Base-by-base conservation (phyloP, 2,329 filamentous ascomycete genomes). In the Curvularia sp. region DNA sequence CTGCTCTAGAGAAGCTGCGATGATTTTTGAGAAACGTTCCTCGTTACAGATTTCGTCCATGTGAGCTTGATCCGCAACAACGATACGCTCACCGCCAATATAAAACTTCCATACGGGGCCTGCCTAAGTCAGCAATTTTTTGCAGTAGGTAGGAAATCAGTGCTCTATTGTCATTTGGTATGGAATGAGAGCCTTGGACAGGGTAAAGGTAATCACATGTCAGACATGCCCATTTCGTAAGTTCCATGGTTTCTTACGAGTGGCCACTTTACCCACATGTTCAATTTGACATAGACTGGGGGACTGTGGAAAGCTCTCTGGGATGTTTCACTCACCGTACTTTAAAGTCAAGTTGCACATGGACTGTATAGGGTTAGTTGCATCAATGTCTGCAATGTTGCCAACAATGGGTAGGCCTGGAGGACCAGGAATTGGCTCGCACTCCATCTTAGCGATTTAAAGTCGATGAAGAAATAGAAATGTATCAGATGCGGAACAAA, bases 321-420 rank as follows among this genome's bases (percentile, higher is more conserved):
- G 10, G 9, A 15, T 19, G 3, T 34, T 3, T 5, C 3, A 46
- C 77, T 64, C 69, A 88, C 88, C 89, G 76, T 91, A 90, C 58
- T 83, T 85, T 39, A 90, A 84, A 23, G 86, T 84, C 48, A 92
- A 78, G 10, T 83, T 79, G 5, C 75, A 71, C 19, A 90, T 74
- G 23, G 86, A 86, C 21, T 81, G 77, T 2, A 86, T 71, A 0
- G 88, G 85, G 21, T 84, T 80, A n/a, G 83, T 82, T 0, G 81
- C 75, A 57, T 89, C 84, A 61, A 93, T 82, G 62, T 90, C 87
- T 53, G 79, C 78, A 28, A 89, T 71, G 65, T 92, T 89, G 27
- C 89, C 89, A 23, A 92, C 61, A 25, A 92, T 73, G 1, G 88
- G 89, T 55, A 89, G 78, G 2, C 86, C 87, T 53, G 81, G 81